A percentile compares a stretch with the other conserved stretches of the same genome.
Conservation (phyloP, 2,329 filamentous ascomycete species). For the Monosporascus sp. region DNA sequence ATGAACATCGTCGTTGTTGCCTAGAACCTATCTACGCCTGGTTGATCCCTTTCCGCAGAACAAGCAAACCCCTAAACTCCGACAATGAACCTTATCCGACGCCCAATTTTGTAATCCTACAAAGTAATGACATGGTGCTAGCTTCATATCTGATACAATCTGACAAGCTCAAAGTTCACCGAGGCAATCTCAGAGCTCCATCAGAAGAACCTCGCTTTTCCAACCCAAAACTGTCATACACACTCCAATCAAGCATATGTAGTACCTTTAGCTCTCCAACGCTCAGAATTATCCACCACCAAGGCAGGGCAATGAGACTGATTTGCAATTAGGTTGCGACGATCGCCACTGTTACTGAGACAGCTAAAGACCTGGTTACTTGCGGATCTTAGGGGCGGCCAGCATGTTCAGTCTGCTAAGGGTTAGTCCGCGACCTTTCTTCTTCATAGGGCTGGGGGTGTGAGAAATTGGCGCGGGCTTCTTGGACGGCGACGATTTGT, state of each 20-base stretch:
- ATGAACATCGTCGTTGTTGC: neutral
- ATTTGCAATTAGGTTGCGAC: neutral
- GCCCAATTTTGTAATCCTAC: neutral
- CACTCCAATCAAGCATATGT: neutral
- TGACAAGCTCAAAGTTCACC: neutral
- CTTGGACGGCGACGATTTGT: slow-evolving; percentile 29
- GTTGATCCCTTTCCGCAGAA: neutral
- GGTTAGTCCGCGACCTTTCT: slow-evolving; percentile 42
- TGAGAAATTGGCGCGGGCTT: slow-evolving; percentile 15
- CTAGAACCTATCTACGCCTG: neutral
- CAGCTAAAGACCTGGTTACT: slow-evolving; percentile 24
- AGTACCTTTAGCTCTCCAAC: neutral
- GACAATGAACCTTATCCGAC: neutral
- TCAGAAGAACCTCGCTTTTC: neutral
- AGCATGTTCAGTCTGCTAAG: slow-evolving; percentile 58
- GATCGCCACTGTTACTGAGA: neutral
- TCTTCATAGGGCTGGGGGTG: slow-evolving; percentile 45
- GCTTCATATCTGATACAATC: neutral
- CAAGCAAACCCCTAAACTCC: neutral
- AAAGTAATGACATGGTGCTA: neutral
- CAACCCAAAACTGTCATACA: neutral
- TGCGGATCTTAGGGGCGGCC: slow-evolving; percentile 53
- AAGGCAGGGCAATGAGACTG: neutral
- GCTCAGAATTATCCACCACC: neutral
- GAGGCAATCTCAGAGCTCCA: neutral